Evolutionary conservation across 371 early-diverging fungal species (phyloP), one percentile per base, ranked within the genome.

Genomic region (Circinella umbellata): DNA sequence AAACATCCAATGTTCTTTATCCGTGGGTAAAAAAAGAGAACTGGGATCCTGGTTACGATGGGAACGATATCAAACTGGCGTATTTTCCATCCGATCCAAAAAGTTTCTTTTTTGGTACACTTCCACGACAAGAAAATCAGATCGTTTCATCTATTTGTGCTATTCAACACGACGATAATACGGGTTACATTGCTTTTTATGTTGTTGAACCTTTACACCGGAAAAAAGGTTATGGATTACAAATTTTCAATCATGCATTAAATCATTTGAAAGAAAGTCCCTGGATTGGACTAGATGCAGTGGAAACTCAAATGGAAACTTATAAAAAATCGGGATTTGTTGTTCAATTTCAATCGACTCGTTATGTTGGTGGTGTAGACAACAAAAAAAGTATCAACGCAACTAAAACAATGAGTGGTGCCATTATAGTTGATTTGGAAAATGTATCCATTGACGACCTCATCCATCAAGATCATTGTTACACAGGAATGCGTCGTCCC

Each of bases 81-180:
- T 57, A 57, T n/a, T 57, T 27, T 57, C 57, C 57, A 34, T 57
- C 34, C 13, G 57, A 34, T 34, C 57, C 57, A 27, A n/a, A 18
- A 6, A 34, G 57, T 34, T 57, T 57, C 27, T 57, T 57, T 57
- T 10, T 57, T n/a, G 57, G 57, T 57, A 57, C 57, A 34, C 14
- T 51, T 17, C 14, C 51, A 51, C 51, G 7, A 57, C 27, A 18
- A 57, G 6, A 57, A 34, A 6, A 34, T 34, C 20, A 14, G 14
- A 14, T 57, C 4, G 57, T 57, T 27, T 57, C 57, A 7, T 57
- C 34, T 57, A 57, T 57, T 57, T 57, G 57, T 34, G 57, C 57
- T n/a, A 34, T 57, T 27, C 11, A 57, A n/a, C 57, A 57, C 27
- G 34, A 34, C 14, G 57, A 34, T 34, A 57, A 57, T 0, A 57